phyloP scores from a whole-genome alignment of 2,329 filamentous ascomycete species.

The Diaporthe sp. region DNA sequence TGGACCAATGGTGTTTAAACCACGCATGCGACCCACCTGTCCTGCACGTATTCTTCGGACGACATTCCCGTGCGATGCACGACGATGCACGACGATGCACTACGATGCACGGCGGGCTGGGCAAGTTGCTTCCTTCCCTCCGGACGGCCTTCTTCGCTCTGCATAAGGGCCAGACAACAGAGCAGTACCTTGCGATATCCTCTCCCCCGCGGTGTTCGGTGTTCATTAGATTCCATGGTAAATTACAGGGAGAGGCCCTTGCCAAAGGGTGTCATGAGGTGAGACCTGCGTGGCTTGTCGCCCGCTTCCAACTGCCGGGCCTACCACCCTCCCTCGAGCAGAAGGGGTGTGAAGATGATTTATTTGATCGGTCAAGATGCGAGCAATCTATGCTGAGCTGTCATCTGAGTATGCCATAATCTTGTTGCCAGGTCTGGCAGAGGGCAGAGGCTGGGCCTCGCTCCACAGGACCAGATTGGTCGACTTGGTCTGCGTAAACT shows the following conservation, averaged over 20 bases:
- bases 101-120: constrained; percentile 3
- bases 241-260: constrained; percentile 13
- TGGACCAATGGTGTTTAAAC: background rate
- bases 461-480: background rate
- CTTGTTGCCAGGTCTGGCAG: background rate
- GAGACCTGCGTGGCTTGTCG: constrained; percentile 21
- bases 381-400: background rate
- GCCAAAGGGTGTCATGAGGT: background rate
- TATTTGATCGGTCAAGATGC: constrained; percentile 2
- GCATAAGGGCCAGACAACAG: constrained; percentile 11
- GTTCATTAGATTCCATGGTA: background rate
- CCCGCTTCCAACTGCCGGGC: constrained; percentile 34
- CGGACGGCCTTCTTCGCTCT: background rate
- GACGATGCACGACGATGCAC: background rate
- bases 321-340: background rate
- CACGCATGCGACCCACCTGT: background rate
- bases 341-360: constrained; percentile 4
- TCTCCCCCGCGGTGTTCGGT: no score
- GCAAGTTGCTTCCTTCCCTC: background rate
- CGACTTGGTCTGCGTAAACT: background rate
- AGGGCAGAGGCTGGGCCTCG: background rate
- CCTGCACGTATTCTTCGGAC: constrained; percentile 18
- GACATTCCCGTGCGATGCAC: constrained; percentile 17
- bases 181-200: constrained; percentile 25
- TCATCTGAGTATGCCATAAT: background rate